Conservation (phyloP, 306 rosid genomes). For the Trifolium dubium region DNA sequence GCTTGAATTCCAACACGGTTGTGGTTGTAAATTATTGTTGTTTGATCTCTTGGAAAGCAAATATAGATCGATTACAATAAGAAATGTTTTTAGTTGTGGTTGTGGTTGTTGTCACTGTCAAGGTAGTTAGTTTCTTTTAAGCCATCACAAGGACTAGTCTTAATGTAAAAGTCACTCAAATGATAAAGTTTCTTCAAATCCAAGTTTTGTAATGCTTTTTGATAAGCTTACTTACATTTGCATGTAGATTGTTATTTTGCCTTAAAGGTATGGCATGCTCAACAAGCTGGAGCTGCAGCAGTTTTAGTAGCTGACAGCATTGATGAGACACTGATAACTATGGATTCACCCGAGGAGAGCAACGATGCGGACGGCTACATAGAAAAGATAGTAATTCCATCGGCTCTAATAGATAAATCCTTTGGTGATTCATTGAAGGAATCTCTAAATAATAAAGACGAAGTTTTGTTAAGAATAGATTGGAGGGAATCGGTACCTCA, state of each 20-base stretch:
- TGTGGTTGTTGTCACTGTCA: not conserved
- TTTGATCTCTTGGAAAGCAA: not conserved
- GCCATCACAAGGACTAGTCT: not conserved
- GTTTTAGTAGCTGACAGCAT: slow-evolving; percentile 72
- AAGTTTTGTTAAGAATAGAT: slow-evolving; percentile 69
- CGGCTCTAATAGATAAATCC: slow-evolving; percentile 72
- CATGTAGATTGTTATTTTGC: slow-evolving; percentile 88
- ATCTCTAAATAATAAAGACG: slow-evolving; percentile 53
- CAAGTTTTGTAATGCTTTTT: slow-evolving; percentile 24
- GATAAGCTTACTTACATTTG: slow-evolving; percentile 35
- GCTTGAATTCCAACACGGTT: no score
- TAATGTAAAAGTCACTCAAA: not conserved
- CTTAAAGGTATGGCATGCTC: slow-evolving; percentile 91
- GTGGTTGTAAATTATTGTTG: not conserved
- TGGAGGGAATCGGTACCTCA: slow-evolving; percentile 94
- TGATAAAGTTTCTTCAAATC: slow-evolving; percentile 17
- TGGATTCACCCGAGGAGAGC: slow-evolving; percentile 83
- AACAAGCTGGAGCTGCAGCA: slow-evolving; percentile 89
- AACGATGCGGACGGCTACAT: slow-evolving; percentile 69
- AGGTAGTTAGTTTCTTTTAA: slow-evolving; percentile 6
- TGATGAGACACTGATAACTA: slow-evolving; percentile 78
- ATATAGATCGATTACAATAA: not conserved
- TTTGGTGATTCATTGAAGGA: slow-evolving; percentile 74
- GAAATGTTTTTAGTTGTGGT: not conserved
- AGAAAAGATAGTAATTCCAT: slow-evolving; percentile 73